phyloP scores from a whole-genome alignment of 176 grass and related monocot species.

The Puccinellia tenuiflora region DNA sequence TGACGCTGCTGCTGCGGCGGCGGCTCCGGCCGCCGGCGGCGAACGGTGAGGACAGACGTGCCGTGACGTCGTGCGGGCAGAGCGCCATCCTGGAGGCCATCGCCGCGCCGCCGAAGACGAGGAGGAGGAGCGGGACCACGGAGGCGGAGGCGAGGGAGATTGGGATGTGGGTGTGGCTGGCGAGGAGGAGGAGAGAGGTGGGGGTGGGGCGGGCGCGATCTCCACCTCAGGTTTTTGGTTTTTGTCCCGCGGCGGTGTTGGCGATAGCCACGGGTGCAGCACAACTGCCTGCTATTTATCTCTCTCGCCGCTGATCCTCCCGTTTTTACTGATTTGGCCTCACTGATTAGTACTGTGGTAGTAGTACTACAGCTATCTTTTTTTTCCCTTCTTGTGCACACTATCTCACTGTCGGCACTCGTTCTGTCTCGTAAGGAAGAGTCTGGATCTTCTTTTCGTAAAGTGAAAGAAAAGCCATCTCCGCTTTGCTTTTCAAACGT shows the following conservation, averaged over 20 bases:
- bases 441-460: background rate
- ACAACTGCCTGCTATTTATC: slow-evolving; percentile 15
- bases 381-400: background rate
- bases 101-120: background rate
- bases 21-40: background rate
- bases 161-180: slow-evolving; percentile 16
- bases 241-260: background rate
- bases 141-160: background rate
- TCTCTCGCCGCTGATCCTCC: background rate
- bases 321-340: slow-evolving; percentile 5
- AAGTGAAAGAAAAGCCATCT: background rate
- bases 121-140: background rate
- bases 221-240: slow-evolving; percentile 36
- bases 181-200: background rate
- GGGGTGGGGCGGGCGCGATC: slow-evolving; percentile 6
- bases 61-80: slow-evolving; percentile 28
- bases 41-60: slow-evolving; percentile 24
- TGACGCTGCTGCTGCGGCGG: background rate
- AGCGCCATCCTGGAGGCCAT: slow-evolving; percentile 53
- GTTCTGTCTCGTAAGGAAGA: background rate
- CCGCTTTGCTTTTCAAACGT: background rate
- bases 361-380: background rate
- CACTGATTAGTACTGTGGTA: background rate
- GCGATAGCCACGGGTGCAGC: background rate
- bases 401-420: background rate